Evolutionary conservation across 805 yeast genomes (phyloP), one percentile per base, ranked within the genome.

Genomic region (Barnettozyma populi): DNA sequence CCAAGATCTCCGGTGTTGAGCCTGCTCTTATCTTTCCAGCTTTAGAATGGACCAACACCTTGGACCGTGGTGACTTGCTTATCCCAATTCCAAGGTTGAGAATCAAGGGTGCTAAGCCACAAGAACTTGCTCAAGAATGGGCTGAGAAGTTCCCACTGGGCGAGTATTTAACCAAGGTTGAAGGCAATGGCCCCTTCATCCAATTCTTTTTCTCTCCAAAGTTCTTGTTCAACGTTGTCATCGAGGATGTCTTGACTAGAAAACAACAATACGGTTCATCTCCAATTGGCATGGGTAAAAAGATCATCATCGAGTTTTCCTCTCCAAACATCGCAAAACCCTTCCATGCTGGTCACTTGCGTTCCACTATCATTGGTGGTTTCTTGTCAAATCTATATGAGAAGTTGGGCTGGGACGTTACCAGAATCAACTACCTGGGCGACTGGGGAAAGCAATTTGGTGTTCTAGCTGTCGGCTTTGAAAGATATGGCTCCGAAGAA

Each of bases 401-500:
- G 70, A 82, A 80, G 57, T 74, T 84, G 49, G 99, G 98, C 41
- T 94, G 92, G 87, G 79, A 88, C n/a, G 99, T 94, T 40, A 70
- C 78, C 56, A 80, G 97, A 71, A 76, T 92, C 74, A 94, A 94
- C 74, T 94, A 94, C 69, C 76, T 94, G 56, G 99, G 99, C 62
- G 99, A 94, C 71, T 94, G 99, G 99, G 99, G 99, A 49, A 94
- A 94, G 71, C 99, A 94, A 73, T 94, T 92, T 62, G 99, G 99
- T 68, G 67, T 94, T 41, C 76, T 94, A 57, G 99, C 98, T 23
- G 85, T 94, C 52, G 99, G 97, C 41, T 94, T 84, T 67, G 79
- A 80, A 48, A 81, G 78, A 62, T 94, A 86, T 64, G 99, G 99
- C 43, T 69, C 76, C 52, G 95, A 85, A 64, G 86, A 82, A 61